Percentiles rank a stretch among this genome's conserved stretches.
phyloP scores from a whole-genome alignment of 176 grass and related monocot genomes.

The Themeda triandra region DNA sequence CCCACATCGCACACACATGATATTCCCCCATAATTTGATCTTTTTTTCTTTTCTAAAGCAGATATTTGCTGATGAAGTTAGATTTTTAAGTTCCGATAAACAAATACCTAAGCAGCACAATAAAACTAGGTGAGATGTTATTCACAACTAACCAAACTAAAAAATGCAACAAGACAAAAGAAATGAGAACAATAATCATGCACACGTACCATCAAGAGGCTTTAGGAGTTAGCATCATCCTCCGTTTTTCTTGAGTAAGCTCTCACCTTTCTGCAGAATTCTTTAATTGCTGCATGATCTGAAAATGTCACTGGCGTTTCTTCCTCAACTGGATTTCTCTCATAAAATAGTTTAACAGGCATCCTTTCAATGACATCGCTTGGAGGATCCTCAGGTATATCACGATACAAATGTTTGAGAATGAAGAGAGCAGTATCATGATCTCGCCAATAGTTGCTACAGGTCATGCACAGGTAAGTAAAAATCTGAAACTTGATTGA shows the following conservation, averaged over 20 bases:
- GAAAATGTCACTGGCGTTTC: conserved; percentile 90
- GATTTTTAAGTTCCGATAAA: not conserved
- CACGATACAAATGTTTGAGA: conserved; percentile 85
- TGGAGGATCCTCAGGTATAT: conserved; percentile 84
- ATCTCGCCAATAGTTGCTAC: conserved; percentile 97
- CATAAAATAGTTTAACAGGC: conserved; percentile 68
- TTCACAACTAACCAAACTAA: not conserved
- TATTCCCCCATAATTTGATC: not conserved
- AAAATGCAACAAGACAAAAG: not conserved
- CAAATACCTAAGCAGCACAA: not conserved
- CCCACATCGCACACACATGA: not conserved
- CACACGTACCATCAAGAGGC: conserved; percentile 29
- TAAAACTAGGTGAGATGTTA: not conserved
- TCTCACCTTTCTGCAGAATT: conserved; percentile 81
- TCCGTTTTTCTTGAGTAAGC: conserved; percentile 41
- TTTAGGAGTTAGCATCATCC: conserved; percentile 24
- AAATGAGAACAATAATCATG: not conserved
- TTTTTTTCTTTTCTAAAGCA: not conserved
- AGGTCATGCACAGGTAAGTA: conserved; percentile 5
- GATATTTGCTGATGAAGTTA: not conserved
- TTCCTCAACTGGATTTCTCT: conserved; percentile 69
- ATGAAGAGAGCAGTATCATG: conserved; percentile 97
- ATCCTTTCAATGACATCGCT: conserved; percentile 31
- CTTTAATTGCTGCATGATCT: conserved; percentile 59
- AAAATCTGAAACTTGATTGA: conserved; percentile 8